A percentile compares a stretch with the other conserved stretches of the same genome.
Evolutionary conservation across 495 filamentous ascomycete species (phyloP).

Genomic region (Daldinia vernicosa): DNA sequence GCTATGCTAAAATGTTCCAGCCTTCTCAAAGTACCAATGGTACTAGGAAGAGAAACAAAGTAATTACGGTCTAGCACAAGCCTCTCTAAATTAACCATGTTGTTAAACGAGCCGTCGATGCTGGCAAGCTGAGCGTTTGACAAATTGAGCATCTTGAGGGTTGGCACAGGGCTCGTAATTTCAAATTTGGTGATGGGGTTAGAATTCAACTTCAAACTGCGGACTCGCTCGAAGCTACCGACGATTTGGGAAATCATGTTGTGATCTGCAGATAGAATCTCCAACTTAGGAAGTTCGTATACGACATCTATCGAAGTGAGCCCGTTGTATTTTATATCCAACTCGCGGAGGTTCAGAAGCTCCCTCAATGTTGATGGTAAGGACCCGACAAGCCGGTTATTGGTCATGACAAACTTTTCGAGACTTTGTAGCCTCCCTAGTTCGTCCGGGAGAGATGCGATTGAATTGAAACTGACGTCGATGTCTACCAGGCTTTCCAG

Average conservation of each 20-base stretch:
- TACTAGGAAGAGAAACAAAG: constrained; percentile 83
- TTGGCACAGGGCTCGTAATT: constrained; percentile 77
- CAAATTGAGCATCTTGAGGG: constrained; percentile 83
- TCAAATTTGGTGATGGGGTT: constrained; percentile 95
- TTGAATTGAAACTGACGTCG: constrained; percentile 96
- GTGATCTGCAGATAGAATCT: constrained; percentile 87
- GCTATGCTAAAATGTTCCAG: constrained; percentile 94
- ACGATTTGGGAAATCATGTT: constrained; percentile 89
- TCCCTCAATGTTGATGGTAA: constrained; percentile 75
- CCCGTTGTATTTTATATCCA: constrained; percentile 92
- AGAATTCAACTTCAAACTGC: constrained; percentile 85
- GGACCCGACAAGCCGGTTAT: constrained; percentile 81
- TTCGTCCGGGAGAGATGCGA: constrained; percentile 74
- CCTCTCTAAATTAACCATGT: constrained; percentile 84
- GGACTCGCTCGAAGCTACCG: constrained; percentile 83
- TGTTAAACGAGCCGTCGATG: constrained; percentile 86
- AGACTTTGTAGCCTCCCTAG: constrained; percentile 80
- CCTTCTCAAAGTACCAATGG: constrained; percentile 82
- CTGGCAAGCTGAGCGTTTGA: constrained; percentile 86
- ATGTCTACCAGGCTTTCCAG: constrained; percentile 87
- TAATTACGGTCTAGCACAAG: constrained; percentile 95
- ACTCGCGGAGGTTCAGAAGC: constrained; percentile 81
- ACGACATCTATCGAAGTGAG: constrained; percentile 87
- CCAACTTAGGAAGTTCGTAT: constrained; percentile 81
- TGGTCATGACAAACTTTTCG: constrained; percentile 93